A percentile compares a stretch with the other conserved stretches of the same genome.
Evolutionary conservation across 345 rosid genomes (phyloP).

Genomic region (Populus deltoides): DNA sequence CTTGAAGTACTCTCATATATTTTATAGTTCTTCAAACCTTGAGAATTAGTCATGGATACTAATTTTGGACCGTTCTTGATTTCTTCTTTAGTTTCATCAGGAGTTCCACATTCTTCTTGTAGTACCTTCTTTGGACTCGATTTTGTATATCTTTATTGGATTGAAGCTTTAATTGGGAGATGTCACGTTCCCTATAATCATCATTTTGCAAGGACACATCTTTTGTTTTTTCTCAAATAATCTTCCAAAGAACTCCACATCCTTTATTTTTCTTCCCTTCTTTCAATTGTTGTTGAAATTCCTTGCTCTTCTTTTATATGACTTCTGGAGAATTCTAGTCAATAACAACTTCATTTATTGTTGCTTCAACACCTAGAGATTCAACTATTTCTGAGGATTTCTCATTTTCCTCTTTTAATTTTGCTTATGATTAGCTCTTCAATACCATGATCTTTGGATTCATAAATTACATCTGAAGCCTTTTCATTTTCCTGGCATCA

Average conservation of each 20-base stretch:
- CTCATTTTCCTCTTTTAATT: constrained; percentile 15
- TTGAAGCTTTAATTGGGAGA: too few relatives aligned
- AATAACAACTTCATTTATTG: constrained; percentile 5
- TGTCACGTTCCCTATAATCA: too few relatives aligned
- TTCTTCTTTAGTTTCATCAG: background rate
- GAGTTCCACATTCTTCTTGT: background rate
- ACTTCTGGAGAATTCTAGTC: too few relatives aligned
- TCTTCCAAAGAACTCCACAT: background rate
- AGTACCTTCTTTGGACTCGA: background rate
- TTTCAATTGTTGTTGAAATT: too few relatives aligned
- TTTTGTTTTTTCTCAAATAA: background rate
- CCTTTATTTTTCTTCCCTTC: too few relatives aligned
- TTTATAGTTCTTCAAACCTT: constrained; percentile 7
- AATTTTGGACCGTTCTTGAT: background rate
- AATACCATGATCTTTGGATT: background rate
- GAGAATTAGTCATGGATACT: background rate
- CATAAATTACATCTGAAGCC: background rate
- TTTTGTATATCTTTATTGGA: too few relatives aligned
- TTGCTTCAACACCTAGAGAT: constrained; percentile 18
- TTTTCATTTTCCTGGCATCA: constrained; percentile 8
- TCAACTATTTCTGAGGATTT: constrained; percentile 19
- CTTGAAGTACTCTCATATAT: constrained; percentile 7
- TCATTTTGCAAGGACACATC: background rate
- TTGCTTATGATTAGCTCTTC: constrained; percentile 3
- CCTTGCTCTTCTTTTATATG: too few relatives aligned